Evolutionary conservation across 441 rosid species (phyloP), one percentile per base, ranked within the genome.

Genomic region (Biscutella laevigata): DNA sequence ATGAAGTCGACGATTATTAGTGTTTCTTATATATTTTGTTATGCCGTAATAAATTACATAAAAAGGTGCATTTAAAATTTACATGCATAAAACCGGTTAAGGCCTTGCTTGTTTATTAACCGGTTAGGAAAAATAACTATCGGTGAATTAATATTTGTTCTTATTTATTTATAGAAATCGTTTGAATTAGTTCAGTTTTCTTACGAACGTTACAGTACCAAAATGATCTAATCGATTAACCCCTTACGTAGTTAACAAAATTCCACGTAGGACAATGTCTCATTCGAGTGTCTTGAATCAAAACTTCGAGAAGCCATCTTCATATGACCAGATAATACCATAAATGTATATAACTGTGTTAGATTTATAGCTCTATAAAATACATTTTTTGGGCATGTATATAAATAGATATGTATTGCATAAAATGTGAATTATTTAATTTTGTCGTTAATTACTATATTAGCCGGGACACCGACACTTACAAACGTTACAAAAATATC

Each of bases 391-490:
- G 20, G 34, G 54, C 19, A 42, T 6, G 11, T 17, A 51, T 42
- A 33, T 17, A 30, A 41, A 43, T 42, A 27, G 21, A 40, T 3
- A 35, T 8, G 13, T 22, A 28, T 29, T 26, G 19, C 38, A 62
- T 28, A 26, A 34, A 4, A 22, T 22, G 2, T 4, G 4, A 22
- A 22, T 22, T 2, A 22, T 22, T 37, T 63, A 21, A n/a, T 11
- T 34, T 11, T 53, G 55, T 61, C 32, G 27, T 20, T 38, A 30
- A 39, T 43, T 49, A 26, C 63, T 26, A 57, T 41, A 49, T 49
- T 9, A 49, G 45, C 53, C 22, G 14, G 2, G 29, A 50, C 69
- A 57, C 69, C 69, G 69, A 64, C 69, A 57, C 46, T 48, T 10
- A 11, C 8, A 48, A 55, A 30, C 36, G 62, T 49, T 48, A 56